Evolutionary conservation across 257 asterid genomes (phyloP), one percentile per base, ranked within the genome.

Genomic region (Solanum virginianum): DNA sequence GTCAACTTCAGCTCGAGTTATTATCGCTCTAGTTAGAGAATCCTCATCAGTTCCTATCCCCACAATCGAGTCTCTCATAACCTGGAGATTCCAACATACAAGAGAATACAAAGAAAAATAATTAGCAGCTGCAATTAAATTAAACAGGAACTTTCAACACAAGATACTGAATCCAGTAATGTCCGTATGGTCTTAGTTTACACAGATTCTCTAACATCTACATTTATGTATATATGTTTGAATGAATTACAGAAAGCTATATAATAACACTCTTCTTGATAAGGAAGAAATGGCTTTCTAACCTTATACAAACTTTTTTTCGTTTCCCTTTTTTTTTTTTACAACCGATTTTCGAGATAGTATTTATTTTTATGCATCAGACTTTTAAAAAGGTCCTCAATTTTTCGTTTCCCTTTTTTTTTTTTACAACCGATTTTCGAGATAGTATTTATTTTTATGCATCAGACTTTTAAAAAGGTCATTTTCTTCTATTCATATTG

Each of bases 21-120:
- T 90, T 16, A 95, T 90, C n/a, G 91, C 97, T 87, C 98, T 87
- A 10, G 91, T 93, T 85, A 95, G 89, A 20, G 98, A 89, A 84
- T 93, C 90, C 87, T 94, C 98, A 56, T 94, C 94, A 0, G 98
- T 95, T 80, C 98, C 98, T 5, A 94, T 82, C 79, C 98, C 98
- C 9, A 85, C 56, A 16, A 93, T 88, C 12, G 98, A 89, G 55
- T 89, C 88, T 87, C 90, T 89, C 49, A 94, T 75, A 65, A 93
- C 98, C 98, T 95, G 90, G 6, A 16, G 3, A 24, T 77, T 77
- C 11, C 63, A 24, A 26, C 22, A 16, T 49, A 36, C 11, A 69
- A 36, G 51, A 17, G 51, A 69, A 69, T 32, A 16, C 26, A 36
- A 16, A 65, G 4, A 24, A 7, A 65, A 3, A 32, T 32, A 32